Evolutionary conservation across 495 filamentous ascomycete genomes (phyloP), one percentile per base, ranked within the genome.

Genomic region (Amniculicola lignicola): DNA sequence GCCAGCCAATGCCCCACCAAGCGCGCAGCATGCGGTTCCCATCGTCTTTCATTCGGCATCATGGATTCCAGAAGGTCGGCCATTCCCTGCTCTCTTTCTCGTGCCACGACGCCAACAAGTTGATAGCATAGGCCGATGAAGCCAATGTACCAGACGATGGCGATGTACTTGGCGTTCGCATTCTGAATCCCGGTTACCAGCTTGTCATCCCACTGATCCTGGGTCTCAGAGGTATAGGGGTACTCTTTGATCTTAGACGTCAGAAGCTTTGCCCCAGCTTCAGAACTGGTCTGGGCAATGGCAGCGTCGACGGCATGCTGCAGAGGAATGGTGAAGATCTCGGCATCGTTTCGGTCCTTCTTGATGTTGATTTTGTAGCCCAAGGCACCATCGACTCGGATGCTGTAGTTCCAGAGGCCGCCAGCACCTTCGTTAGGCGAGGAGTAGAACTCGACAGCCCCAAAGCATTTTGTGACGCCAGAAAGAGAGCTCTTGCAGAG

Each of bases 51-150:
- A 56, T 84, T 86, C 18, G 83, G 81, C 79, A 90, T 89, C 82
- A 89, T 91, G 31, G 87, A 83, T 68, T 93, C 88, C 38, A 91
- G 75, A 36, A 93, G 73, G 36, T 87, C 85, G 24, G 86, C 84
- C 79, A 90, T 88, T 51, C 87, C 88, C 35, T 81, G 71, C 71
- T 93, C 88, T 38, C 88, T 75, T 71, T 93, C 88, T 19, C 79
- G 78, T 14, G 88, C 88, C 53, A 88, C 82, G 61, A 88, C 79
- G 2, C 88, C 88, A 15, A 84, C 82, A 51, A 89, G 72, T 62
- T 93, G 88, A 60, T 93, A 93, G 24, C 77, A 76, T 6, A 91
- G 72, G 0, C 84, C 84, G 29, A 90, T 80, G 45, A 88, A 75
- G 29, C 80, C 80, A 23, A 84, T 74, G 57, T 88, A 78, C 59